Evolutionary conservation across 495 filamentous ascomycete species (phyloP), one percentile per base, ranked within the genome.

Genomic region (Rhypophila decipiens): DNA sequence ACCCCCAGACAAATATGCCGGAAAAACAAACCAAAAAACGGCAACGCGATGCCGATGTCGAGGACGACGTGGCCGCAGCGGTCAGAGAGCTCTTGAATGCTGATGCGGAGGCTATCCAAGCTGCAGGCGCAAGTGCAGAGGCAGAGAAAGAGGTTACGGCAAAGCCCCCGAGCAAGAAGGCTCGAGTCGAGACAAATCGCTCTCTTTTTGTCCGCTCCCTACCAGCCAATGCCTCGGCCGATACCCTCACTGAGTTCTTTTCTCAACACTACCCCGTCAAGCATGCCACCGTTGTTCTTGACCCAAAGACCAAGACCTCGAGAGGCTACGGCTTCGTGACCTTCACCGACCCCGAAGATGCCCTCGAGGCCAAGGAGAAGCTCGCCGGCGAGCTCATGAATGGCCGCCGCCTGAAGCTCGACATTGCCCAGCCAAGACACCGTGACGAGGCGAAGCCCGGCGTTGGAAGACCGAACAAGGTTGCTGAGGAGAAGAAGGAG

Each of bases 271-370:
- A 88, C 60, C 88, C 95, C 19, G 76, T 97, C 61, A 96, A 95
- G 63, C 93, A 97, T 66, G 91, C 91, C 42, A 85, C 84, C 4
- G 88, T 89, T 11, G 87, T 99, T 17, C 69, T 79, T 24, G 90
- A 97, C 62, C 76, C 84, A 1, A 66, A 76, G 48, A 93, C 88
- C 5, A 95, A 96, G 57, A 68, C 78, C 39, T 95, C 86, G 17
- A 86, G 88, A 54, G 91, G 91, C 9, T 99, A 86, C 65, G 93
- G 93, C 40, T 99, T 99, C 67, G 90, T 97, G 39, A 95, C 93
- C 11, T 96, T 97, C 57, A 84, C 90, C 57, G 91, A 97, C 58
- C 74, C 85, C 42, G 89, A 96, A 50, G 93, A 99, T 68, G 90
- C 93, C 21, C 67, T 85, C 52, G 72, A 78, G 42, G 93, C 93